Evolutionary conservation across 2,329 filamentous ascomycete genomes (phyloP).

Genomic region (Orbilia quercus): DNA sequence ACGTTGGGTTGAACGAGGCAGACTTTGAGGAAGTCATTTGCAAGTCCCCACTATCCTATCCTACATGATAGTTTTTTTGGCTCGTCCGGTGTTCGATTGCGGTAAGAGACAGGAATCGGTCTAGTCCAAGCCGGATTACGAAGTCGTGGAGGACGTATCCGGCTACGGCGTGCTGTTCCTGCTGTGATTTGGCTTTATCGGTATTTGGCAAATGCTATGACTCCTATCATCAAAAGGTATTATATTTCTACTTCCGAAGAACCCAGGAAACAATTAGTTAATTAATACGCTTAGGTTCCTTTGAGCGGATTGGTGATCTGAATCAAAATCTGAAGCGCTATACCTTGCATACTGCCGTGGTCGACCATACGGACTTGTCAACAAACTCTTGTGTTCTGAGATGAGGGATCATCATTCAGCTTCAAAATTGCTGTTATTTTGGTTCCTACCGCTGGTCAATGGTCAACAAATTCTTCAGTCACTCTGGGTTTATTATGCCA

Average conservation of each 20-base stretch:
- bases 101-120: slow-evolving; percentile 10
- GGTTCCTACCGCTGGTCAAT: slow-evolving; percentile 4
- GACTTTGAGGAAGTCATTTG: slow-evolving; percentile 25
- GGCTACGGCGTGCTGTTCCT: background rate
- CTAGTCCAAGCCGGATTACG: background rate
- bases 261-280: background rate
- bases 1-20: slow-evolving; percentile 21
- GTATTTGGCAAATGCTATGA: slow-evolving; percentile 15
- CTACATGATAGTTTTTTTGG: slow-evolving; percentile 14
- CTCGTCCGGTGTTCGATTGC: slow-evolving; percentile 38
- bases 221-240: slow-evolving; percentile 33
- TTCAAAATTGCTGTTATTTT: slow-evolving; percentile 23
- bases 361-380: slow-evolving; percentile 34
- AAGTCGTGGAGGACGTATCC: slow-evolving; percentile 7
- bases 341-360: slow-evolving; percentile 14
- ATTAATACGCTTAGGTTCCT: slow-evolving; percentile 1
- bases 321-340: slow-evolving; percentile 2
- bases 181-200: slow-evolving; percentile 19
- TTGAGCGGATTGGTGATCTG: slow-evolving; percentile 12
- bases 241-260: background rate
- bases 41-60: slow-evolving; percentile 21
- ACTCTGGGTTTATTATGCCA: slow-evolving; percentile 48
- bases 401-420: slow-evolving; percentile 26
- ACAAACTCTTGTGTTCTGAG: slow-evolving; percentile 6
- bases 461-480: slow-evolving; percentile 5